phyloP scores from a whole-genome alignment of 257 asterid species.

The Ilex aquifolium region DNA sequence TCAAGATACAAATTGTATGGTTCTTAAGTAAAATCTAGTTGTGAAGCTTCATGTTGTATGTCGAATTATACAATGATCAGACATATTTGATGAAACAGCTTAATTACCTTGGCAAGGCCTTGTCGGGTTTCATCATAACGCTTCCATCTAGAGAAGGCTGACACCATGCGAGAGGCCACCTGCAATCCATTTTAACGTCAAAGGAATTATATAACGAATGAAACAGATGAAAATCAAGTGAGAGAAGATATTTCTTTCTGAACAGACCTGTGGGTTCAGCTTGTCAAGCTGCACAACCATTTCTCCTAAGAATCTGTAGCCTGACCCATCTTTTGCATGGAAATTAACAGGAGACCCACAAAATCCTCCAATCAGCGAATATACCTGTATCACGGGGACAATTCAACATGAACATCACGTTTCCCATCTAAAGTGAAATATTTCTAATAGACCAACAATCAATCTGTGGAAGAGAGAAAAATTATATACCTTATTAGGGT shows the following conservation, averaged over 20 bases:
- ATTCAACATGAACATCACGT: not conserved
- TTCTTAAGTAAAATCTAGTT: too few relatives aligned
- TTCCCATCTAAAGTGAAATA: not conserved
- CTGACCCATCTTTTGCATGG: conserved; percentile 71
- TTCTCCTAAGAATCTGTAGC: conserved; percentile 72
- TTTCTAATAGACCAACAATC: not conserved
- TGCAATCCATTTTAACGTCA: conserved; percentile 8
- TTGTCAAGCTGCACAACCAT: conserved; percentile 76
- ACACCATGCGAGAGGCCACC: conserved; percentile 91
- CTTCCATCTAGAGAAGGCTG: conserved; percentile 91
- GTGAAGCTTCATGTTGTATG: too few relatives aligned
- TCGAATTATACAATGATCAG: too few relatives aligned
- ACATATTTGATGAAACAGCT: too few relatives aligned
- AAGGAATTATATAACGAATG: too few relatives aligned
- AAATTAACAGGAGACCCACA: conserved; percentile 66
- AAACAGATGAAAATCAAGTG: not conserved
- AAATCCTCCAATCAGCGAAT: conserved; percentile 70
- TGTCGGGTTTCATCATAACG: conserved; percentile 83
- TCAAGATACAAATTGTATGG: too few relatives aligned
- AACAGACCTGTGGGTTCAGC: conserved; percentile 71
- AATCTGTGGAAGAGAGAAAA: not conserved
- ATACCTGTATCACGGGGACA: conserved; percentile 39
- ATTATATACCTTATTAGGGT: conserved; percentile 63
- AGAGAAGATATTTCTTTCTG: not conserved
- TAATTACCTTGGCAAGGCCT: conserved; percentile 61